phyloP scores from a whole-genome alignment of 495 filamentous ascomycete genomes.

The Hypomontagnella submonticulosa region DNA sequence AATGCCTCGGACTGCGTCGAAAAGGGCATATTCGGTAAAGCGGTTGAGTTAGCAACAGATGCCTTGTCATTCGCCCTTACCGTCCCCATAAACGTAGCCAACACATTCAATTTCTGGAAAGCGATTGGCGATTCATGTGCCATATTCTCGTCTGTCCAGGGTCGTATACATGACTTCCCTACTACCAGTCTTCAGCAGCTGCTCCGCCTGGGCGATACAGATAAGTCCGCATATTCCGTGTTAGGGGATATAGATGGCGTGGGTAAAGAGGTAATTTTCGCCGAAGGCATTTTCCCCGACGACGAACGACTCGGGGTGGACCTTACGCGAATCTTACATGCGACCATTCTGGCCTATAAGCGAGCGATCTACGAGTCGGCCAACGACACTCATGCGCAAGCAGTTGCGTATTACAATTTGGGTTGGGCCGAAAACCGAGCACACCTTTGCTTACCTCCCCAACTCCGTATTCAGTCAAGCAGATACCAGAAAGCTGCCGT shows the following conservation, averaged over 20 bases:
- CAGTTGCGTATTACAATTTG: slow-evolving; percentile 95
- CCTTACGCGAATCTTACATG: slow-evolving; percentile 64
- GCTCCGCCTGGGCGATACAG: slow-evolving; percentile 60
- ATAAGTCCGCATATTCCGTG: slow-evolving; percentile 66
- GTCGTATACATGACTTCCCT: slow-evolving; percentile 69
- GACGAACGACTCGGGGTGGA: slow-evolving; percentile 62
- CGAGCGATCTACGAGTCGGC: slow-evolving; percentile 78
- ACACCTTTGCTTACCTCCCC: slow-evolving; percentile 68
- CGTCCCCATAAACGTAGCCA: slow-evolving; percentile 53
- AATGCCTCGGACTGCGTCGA: slow-evolving; percentile 80
- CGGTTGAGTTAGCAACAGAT: slow-evolving; percentile 71
- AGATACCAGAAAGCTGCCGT: slow-evolving; percentile 84
- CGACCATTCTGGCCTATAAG: slow-evolving; percentile 86
- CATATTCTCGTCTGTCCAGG: slow-evolving; percentile 80
- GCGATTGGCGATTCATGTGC: slow-evolving; percentile 89
- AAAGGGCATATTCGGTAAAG: slow-evolving; percentile 83
- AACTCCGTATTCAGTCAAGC: slow-evolving; percentile 61
- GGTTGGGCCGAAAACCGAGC: slow-evolving; percentile 92
- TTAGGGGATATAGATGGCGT: slow-evolving; percentile 79
- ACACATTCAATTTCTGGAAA: slow-evolving; percentile 96
- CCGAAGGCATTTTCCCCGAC: slow-evolving; percentile 54
- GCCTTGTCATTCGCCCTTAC: slow-evolving; percentile 56
- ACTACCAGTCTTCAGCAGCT: slow-evolving; percentile 63
- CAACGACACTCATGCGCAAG: slow-evolving; percentile 87
- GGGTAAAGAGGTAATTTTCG: slow-evolving; percentile 59